phyloP scores from a whole-genome alignment of 2,329 filamentous ascomycete species.

The Alternaria conjuncta region DNA sequence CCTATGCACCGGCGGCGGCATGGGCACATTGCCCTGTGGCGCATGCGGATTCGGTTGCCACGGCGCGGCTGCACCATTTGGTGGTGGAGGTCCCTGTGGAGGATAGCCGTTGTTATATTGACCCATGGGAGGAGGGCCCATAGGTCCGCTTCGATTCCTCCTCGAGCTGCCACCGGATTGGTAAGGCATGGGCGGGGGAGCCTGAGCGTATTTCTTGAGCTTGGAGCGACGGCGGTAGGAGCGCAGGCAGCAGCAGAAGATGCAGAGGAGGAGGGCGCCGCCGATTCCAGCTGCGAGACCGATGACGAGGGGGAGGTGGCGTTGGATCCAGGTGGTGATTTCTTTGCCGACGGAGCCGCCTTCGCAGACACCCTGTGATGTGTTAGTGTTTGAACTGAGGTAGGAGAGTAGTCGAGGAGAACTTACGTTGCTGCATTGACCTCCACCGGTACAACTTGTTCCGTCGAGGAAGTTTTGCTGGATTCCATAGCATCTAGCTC shows the following conservation, averaged over 20 bases:
- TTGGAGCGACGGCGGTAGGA: conserved; percentile 51
- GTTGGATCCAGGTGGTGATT: conserved; percentile 75
- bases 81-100: neutral
- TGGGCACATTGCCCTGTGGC: conserved; percentile 6
- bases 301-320: conserved; percentile 83
- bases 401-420: neutral
- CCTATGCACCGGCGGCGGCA: conserved; percentile 24
- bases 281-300: conserved; percentile 76
- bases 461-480: conserved; percentile 95
- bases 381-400: conserved; percentile 9
- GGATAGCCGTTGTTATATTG: conserved; percentile 9
- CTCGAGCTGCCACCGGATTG: neutral
- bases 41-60: conserved; percentile 4
- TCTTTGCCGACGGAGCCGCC: conserved; percentile 73
- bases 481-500: conserved; percentile 72
- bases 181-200: conserved; percentile 12
- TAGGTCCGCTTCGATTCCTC: neutral
- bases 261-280: conserved; percentile 67
- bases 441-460: conserved; percentile 81
- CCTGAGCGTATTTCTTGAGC: conserved; percentile 25
- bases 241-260: conserved; percentile 71
- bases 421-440: conserved; percentile 73
- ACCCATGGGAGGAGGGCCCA: conserved; percentile 3
- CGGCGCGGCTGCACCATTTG: neutral
- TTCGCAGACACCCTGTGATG: conserved; percentile 69